These are phyloP conservation scores for Strobilomyces dryophilus DNA, from an alignment of 768 basidiomycete species.

Conservation along the genomic window DNA sequence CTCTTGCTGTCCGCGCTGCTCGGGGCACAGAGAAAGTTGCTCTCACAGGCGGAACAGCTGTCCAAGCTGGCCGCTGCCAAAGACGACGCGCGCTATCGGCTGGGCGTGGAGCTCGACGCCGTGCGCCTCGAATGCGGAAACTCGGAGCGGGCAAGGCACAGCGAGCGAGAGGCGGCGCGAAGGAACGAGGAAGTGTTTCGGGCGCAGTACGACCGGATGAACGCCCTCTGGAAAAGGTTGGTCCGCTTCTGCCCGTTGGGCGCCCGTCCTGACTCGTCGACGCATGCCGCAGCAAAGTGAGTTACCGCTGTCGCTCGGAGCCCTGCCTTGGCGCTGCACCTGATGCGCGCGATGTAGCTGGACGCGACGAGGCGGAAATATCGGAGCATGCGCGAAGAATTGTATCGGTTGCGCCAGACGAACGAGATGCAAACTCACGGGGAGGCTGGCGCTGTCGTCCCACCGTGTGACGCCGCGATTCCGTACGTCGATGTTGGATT, in stretches of 20 bases:
- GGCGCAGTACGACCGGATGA: neutral
- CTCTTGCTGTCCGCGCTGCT: conserved; percentile 1
- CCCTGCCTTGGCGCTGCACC: neutral
- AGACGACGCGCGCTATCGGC: neutral
- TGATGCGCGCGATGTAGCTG: neutral
- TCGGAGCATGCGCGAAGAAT: neutral
- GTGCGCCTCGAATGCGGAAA: neutral
- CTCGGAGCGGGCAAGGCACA: neutral
- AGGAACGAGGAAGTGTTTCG: neutral
- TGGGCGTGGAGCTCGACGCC: neutral
- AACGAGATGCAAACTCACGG: neutral
- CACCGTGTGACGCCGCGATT: neutral
- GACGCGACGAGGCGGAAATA: neutral
- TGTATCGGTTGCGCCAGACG: neutral
- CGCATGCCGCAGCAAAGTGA: neutral
- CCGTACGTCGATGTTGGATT: neutral
- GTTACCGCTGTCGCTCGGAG: neutral
- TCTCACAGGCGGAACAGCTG: neutral
- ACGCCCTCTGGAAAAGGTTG: conserved; percentile 1
- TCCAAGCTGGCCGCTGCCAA: neutral
- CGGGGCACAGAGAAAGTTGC: neutral
- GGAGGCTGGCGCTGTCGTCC: neutral
- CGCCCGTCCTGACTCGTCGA: neutral
- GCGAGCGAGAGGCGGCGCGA: neutral
- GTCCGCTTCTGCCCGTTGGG: neutral